Evolutionary conservation across 2,329 filamentous ascomycete species (phyloP).

Genomic region (Aspergillus costaricaensis): DNA sequence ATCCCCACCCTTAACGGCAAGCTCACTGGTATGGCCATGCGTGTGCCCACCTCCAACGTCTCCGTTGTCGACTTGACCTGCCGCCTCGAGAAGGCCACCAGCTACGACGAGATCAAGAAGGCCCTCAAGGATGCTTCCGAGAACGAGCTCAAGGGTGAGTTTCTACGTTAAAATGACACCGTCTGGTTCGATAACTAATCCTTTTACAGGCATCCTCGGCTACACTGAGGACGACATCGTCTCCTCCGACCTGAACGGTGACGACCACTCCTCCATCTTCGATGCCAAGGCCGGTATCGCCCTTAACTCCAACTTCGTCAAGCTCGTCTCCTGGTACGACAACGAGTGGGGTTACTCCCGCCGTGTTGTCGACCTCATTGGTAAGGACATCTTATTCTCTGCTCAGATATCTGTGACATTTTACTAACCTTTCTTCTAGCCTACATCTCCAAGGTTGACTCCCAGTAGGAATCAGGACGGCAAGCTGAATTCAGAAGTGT

Average conservation of each 20-base stretch:
- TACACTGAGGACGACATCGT: conserved; percentile 98
- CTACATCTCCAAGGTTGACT: conserved; percentile 78
- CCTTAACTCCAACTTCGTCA: conserved; percentile 98
- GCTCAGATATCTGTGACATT: conserved; percentile 2
- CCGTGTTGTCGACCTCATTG: conserved; percentile 78
- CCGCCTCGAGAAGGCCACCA: conserved; percentile 83
- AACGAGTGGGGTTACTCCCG: conserved; percentile 99
- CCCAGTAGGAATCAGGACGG: conserved; percentile 45
- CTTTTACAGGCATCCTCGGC: conserved; percentile 71
- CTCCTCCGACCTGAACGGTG: conserved; percentile 90
- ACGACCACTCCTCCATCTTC: conserved; percentile 95
- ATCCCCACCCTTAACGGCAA: conserved; percentile 98
- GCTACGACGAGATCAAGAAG: conserved; percentile 82
- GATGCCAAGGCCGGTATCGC: conserved; percentile 99
- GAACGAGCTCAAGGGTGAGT: conserved; percentile 76
- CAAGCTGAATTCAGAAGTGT: conserved; percentile 35
- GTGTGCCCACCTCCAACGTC: conserved; percentile 97
- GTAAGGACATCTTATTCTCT: conserved; percentile 30
- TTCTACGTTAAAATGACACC: background rate
- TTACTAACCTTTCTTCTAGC: conserved; percentile 47
- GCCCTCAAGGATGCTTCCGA: conserved; percentile 85
- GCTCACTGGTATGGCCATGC: conserved; percentile 99
- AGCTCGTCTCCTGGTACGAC: conserved; percentile 98
- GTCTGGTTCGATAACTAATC: conserved; percentile 5
- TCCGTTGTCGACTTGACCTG: conserved; percentile 97